Conservation (phyloP, 768 basidiomycete species). For the Amanita fuliginea region DNA sequence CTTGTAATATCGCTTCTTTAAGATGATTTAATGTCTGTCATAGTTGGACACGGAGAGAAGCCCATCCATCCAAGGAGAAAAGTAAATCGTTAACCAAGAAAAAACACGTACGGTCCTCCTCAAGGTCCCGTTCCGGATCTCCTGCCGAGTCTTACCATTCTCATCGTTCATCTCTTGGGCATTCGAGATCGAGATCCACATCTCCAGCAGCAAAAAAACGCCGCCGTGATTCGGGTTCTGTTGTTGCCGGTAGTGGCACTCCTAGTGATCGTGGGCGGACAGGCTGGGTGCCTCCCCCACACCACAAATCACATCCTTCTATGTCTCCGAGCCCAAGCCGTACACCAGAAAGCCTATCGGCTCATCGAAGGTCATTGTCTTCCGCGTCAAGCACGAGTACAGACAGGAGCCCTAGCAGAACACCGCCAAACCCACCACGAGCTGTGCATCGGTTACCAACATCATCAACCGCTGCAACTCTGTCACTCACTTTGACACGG, state of each 20-base stretch:
- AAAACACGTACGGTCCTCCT: slow-evolving; percentile 36
- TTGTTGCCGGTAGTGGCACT: slow-evolving; percentile 32
- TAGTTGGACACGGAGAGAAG: slow-evolving; percentile 63
- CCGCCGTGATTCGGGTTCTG: slow-evolving; percentile 41
- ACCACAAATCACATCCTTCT: slow-evolving; percentile 16
- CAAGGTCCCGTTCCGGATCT: slow-evolving; percentile 53
- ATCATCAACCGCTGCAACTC: slow-evolving; percentile 20
- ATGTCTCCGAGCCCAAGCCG: slow-evolving; percentile 34
- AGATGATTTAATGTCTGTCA: slow-evolving; percentile 1
- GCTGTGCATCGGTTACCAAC: slow-evolving; percentile 56
- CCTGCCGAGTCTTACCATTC: slow-evolving; percentile 59
- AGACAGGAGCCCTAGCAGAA: slow-evolving; percentile 46
- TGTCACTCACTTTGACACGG: slow-evolving; percentile 22
- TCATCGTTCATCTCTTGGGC: slow-evolving; percentile 50
- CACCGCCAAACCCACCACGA: slow-evolving; percentile 39
- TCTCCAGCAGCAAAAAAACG: slow-evolving; percentile 50
- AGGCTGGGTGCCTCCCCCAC: slow-evolving; percentile 18
- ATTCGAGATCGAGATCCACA: slow-evolving; percentile 48
- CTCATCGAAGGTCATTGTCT: slow-evolving; percentile 38
- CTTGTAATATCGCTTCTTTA: background rate
- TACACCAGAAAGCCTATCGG: slow-evolving; percentile 22
- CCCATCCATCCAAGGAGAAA: slow-evolving; percentile 27
- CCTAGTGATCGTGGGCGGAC: slow-evolving; percentile 35
- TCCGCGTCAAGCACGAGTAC: slow-evolving; percentile 44
- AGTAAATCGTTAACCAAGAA: slow-evolving; percentile 26